phyloP scores from a whole-genome alignment of 768 basidiomycete species.

The Heimioporus sp. region DNA sequence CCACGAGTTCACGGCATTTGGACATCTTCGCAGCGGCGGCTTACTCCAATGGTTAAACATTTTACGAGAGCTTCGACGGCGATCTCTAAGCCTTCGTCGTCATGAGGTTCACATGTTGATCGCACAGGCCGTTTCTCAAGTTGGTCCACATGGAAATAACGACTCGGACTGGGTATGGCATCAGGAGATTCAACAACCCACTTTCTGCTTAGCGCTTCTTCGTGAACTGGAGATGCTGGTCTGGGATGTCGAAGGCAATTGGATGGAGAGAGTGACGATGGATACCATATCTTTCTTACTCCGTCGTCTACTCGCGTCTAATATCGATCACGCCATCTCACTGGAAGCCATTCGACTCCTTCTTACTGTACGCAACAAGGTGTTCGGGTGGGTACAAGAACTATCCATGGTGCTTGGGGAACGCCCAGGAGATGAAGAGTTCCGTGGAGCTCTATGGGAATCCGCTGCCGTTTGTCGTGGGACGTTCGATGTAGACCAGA shows the following conservation, averaged over 20 bases:
- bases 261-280: slow-evolving; percentile 35
- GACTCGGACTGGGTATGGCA: slow-evolving; percentile 36
- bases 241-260: slow-evolving; percentile 37
- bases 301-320: slow-evolving; percentile 34
- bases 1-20: too few species aligned
- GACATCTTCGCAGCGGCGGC: too few species aligned
- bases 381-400: slow-evolving; percentile 36
- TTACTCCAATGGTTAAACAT: too few species aligned
- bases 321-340: slow-evolving; percentile 8
- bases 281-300: slow-evolving; percentile 32
- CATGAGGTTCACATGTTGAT: too few species aligned
- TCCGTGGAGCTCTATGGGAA: slow-evolving; percentile 12
- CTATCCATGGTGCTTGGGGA: slow-evolving; percentile 20
- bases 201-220: slow-evolving; percentile 36
- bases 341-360: slow-evolving; percentile 25
- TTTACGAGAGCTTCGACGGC: too few species aligned
- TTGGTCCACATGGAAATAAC: slow-evolving; percentile 28
- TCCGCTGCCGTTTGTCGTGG: slow-evolving; percentile 19
- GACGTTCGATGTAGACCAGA: slow-evolving; percentile 28
- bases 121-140: slow-evolving; percentile 3
- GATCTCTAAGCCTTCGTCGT: too few species aligned
- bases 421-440: background rate
- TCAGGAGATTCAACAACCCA: slow-evolving; percentile 25
- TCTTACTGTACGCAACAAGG: slow-evolving; percentile 27
- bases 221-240: slow-evolving; percentile 34